Evolutionary conservation across 805 yeast genomes (phyloP), one percentile per base, ranked within the genome.

Genomic region (Schwanniomyces vanrijiae): DNA sequence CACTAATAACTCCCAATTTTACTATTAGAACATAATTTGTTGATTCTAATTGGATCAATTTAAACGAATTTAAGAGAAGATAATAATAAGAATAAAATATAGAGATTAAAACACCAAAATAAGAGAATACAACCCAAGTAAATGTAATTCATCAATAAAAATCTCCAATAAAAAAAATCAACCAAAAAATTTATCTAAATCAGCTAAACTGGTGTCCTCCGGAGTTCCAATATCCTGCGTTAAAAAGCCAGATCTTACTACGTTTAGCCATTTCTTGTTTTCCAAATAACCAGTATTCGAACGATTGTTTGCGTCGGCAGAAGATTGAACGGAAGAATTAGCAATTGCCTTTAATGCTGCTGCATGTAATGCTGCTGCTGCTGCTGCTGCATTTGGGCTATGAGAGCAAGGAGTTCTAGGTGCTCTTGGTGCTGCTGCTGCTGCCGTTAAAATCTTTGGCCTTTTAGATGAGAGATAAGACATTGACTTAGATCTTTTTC

Each of bases 381-480:
- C 86, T 11, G 87, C 87, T 8, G 86, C 87, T 5, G 88, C 85
- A 48, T 75, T 75, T 9, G 86, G 83, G 33, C 82, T 71, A 50
- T 78, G 82, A 5, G 81, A 73, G 44, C 78, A 66, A 4, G 83
- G 77, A 28, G 79, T 72, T 52, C 81, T 80, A n/a, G 90, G 84
- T 9, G 86, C 79, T 58, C 92, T 74, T 47, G 94, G 94, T 28
- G 92, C 88, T 21, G 89, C 90, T 10, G 90, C 90, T 19, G 92
- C 92, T 16, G 89, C 89, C 11, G 92, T 86, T 39, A 84, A 61
- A 48, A 65, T 58, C 55, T 73, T 73, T 40, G 75, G 66, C 61
- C 77, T 79, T 62, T 83, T 82, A 50, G 72, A 67, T 40, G 77
- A 71, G 46, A 82, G 65, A 55, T 78, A 81, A 31, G 85, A 79